Conservation (phyloP, 257 asterid species). For the Gentiana dahurica region DNA sequence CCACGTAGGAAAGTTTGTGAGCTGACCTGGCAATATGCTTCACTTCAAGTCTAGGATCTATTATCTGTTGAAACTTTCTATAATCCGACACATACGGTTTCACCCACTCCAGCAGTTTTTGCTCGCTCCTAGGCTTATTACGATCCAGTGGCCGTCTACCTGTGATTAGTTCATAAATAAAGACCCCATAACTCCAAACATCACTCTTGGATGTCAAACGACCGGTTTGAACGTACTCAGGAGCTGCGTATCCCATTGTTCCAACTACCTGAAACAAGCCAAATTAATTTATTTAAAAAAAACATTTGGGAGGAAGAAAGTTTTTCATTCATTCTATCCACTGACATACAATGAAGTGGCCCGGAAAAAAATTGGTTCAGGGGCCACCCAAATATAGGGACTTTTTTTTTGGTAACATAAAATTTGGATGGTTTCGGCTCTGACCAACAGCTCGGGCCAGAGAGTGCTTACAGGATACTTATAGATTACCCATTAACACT, state of each 20-base stretch:
- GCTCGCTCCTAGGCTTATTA: slow-evolving; percentile 75
- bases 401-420: too few relatives aligned
- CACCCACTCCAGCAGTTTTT: slow-evolving; percentile 80
- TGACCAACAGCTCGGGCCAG: too few relatives aligned
- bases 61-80: slow-evolving; percentile 59
- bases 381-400: too few relatives aligned
- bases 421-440: too few relatives aligned
- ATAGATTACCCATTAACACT: too few relatives aligned
- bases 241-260: slow-evolving; percentile 94
- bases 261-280: slow-evolving; percentile 64
- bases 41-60: slow-evolving; percentile 77
- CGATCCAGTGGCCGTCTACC: slow-evolving; percentile 86
- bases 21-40: slow-evolving; percentile 51
- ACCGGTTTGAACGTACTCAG: slow-evolving; percentile 87
- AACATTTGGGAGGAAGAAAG: neutral
- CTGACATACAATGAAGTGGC: too few relatives aligned
- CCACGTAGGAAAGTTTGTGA: slow-evolving; percentile 72
- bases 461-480: too few relatives aligned
- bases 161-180: slow-evolving; percentile 83
- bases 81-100: slow-evolving; percentile 71
- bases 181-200: slow-evolving; percentile 94
- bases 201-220: slow-evolving; percentile 86
- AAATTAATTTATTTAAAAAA: neutral
- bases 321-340: neutral
- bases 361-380: too few relatives aligned